These are phyloP conservation scores for Torulaspora indica DNA, from an alignment of 805 yeast species.

Conservation along the genomic window DNA sequence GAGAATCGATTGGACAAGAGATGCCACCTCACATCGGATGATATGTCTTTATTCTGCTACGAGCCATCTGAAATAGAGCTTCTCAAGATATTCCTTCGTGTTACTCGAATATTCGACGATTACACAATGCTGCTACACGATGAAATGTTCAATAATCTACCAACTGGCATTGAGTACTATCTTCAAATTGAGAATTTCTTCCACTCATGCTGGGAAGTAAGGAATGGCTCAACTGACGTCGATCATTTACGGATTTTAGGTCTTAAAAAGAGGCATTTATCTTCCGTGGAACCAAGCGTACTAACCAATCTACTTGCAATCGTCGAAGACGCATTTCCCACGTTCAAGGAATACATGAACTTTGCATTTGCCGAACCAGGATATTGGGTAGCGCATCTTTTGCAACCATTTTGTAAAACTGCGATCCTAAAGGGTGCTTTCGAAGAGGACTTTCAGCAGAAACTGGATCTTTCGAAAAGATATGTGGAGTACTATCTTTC, in stretches of 20 bases:
- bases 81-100: conserved; percentile 8
- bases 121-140: conserved; percentile 12
- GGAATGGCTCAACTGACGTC: neutral
- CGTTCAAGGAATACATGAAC: no score
- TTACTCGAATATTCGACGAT: conserved; percentile 13
- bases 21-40: conserved; percentile 11
- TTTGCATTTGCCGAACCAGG: no score
- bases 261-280: no score
- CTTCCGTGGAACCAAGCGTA: no score
- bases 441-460: no score
- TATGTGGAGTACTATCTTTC: conserved; percentile 9
- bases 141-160: conserved; percentile 10
- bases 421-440: no score
- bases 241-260: no score
- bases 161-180: conserved; percentile 12
- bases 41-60: conserved; percentile 9
- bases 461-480: neutral
- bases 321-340: no score
- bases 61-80: conserved; percentile 8
- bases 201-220: conserved; percentile 8
- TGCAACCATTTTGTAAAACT: no score
- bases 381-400: no score
- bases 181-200: conserved; percentile 13
- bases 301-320: no score
- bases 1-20: conserved; percentile 8